phyloP scores from a whole-genome alignment of 148 eudicot genomes.

The Limonium bicolor region DNA sequence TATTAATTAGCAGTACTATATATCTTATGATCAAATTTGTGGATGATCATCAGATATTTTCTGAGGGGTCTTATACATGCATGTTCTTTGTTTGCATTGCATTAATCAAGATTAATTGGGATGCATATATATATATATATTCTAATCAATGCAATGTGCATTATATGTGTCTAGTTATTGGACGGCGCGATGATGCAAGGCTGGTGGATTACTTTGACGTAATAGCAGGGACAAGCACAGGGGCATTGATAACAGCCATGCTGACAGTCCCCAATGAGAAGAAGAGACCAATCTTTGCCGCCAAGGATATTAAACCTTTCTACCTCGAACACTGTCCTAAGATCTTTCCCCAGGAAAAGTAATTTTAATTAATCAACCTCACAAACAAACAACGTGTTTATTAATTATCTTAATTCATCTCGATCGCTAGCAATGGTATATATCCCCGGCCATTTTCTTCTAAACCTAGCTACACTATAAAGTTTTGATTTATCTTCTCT shows the following conservation, averaged over 20 bases:
- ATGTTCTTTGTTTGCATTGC: too few species aligned
- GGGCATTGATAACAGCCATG: not conserved
- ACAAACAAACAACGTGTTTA: not conserved
- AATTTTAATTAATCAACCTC: not conserved
- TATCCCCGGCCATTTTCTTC: too few species aligned
- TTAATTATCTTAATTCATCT: not conserved
- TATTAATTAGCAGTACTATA: too few species aligned
- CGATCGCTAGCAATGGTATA: too few species aligned
- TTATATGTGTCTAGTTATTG: not conserved
- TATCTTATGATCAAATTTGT: too few species aligned
- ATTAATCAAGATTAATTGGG: too few species aligned
- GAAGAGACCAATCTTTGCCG: slow-evolving; percentile 4
- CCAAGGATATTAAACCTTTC: slow-evolving; percentile 3
- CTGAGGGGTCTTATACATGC: too few species aligned
- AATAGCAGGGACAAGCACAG: slow-evolving; percentile 7
- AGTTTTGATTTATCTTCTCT: too few species aligned
- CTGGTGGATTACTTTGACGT: slow-evolving; percentile 5
- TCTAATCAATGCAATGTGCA: too few species aligned
- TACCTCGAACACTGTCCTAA: not conserved
- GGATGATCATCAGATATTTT: too few species aligned
- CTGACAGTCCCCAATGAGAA: not conserved
- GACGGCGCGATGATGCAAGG: slow-evolving; percentile 5
- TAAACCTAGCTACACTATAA: too few species aligned
- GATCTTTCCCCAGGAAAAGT: slow-evolving; percentile 5
- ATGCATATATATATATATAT: too few species aligned